Base-by-base conservation (phyloP, 805 yeast genomes). In the Candida schatavii region DNA sequence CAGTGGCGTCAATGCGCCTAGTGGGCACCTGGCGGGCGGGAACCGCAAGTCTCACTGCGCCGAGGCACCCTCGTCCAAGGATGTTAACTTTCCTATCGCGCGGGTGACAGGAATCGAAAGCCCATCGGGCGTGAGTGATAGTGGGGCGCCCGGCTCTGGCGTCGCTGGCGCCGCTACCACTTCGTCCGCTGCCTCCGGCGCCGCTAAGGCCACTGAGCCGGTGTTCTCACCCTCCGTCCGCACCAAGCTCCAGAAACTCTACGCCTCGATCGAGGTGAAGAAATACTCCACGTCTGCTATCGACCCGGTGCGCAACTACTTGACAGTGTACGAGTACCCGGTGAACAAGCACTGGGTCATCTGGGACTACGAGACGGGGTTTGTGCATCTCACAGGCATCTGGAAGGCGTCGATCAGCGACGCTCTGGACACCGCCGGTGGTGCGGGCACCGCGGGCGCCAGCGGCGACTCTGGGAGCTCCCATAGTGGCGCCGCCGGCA, bases 311-410 rank as follows among this genome's bases (percentile, higher is more conserved):
- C 72, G 93, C 45, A 77, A 77, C 57, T 82, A 68, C 56, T 61
- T 83, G 29, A 78, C 87, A 1, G 93, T 85, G 4, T 85, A 70
- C 55, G 93, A 87, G 61, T 87, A 81, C 63, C 71, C 68, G 54
- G 59, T 86, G 43, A 81, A 82, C 50, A 78, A 74, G 44, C 84
- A 85, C 51, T 78, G 88, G 78, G 77, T 88, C 42, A 81, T 88
- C 47, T 88, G 96, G 96, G 93, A 85, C 59, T 81, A 83, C 56
- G 77, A 75, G 49, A 81, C 93, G 2, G 96, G 96, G 0, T 83
- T 81, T 57, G 96, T 88, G 9, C 95, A 87, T 53, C 72, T 88
- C 39, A 88, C 96, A 0, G 95, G 95, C 0, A 74, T 88, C 39
- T 88, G 96, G 96, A 86, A 89, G 59, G 72, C 73, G 1, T 61